A percentile compares a stretch with the other conserved stretches of the same genome.
phyloP scores from a whole-genome alignment of 257 asterid genomes.

The Parsonsia alboflavescens region DNA sequence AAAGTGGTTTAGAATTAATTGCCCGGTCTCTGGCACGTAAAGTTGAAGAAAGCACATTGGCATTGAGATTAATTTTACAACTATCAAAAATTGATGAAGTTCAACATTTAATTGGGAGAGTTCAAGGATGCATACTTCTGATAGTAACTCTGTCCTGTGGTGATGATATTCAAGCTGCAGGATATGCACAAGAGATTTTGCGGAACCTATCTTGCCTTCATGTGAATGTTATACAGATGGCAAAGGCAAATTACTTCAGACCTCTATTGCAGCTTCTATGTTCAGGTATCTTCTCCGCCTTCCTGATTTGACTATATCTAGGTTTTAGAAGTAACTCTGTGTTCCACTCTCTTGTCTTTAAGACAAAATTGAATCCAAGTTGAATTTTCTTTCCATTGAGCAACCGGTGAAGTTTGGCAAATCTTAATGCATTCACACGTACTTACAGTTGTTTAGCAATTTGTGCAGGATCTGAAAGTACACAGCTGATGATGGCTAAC shows the following conservation, averaged over 20 bases:
- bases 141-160: neutral
- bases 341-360: neutral
- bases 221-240: slow-evolving; percentile 2
- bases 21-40: neutral
- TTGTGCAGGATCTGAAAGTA: neutral
- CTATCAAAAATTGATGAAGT: neutral
- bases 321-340: neutral
- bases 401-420: neutral
- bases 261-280: neutral
- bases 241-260: slow-evolving; percentile 3
- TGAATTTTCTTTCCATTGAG: neutral
- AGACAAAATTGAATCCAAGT: neutral
- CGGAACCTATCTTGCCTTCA: neutral
- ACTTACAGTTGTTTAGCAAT: neutral
- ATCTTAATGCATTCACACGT: neutral
- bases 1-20: neutral
- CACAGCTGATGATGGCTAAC: neutral
- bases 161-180: neutral
- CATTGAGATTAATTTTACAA: neutral
- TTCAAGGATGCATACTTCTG: slow-evolving; percentile 7
- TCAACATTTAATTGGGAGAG: neutral
- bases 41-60: slow-evolving; percentile 1
- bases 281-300: neutral
- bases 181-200: slow-evolving; percentile 5
- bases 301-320: neutral